These are phyloP conservation scores for Durusdinium trenchii DNA, from an alignment of 73 alveolate species.

Conservation along the genomic window DNA sequence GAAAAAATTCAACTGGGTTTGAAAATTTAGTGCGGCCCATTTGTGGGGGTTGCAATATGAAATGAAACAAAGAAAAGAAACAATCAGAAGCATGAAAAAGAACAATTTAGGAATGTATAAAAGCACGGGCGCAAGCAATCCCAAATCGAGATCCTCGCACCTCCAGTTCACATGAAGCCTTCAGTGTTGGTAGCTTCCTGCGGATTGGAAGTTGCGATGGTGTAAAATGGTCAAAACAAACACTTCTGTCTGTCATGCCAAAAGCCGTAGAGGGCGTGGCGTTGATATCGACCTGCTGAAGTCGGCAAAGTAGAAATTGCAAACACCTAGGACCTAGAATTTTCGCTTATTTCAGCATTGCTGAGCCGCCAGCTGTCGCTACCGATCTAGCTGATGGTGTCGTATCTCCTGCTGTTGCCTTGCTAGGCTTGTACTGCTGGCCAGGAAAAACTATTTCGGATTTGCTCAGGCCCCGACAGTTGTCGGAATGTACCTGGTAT, in stretches of 20 bases:
- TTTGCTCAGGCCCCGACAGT: background rate
- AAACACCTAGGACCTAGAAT: background rate
- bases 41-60: too few species aligned
- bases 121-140: too few species aligned
- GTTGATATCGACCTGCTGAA: background rate
- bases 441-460: background rate
- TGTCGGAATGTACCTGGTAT: background rate
- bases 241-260: background rate
- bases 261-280: background rate
- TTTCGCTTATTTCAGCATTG: too few species aligned
- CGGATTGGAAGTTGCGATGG: background rate
- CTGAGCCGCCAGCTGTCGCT: constrained; percentile 9
- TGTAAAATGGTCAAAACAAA: background rate
- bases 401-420: background rate
- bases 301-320: background rate
- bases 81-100: too few species aligned
- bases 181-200: constrained; percentile 20
- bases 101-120: too few species aligned
- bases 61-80: too few species aligned
- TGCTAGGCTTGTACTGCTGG: background rate
- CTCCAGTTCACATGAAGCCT: constrained; percentile 55
- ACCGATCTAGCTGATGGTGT: constrained; percentile 43
- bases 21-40: too few species aligned
- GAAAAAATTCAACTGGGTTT: too few species aligned
- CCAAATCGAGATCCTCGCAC: too few species aligned